Evolutionary conservation across 2,329 filamentous ascomycete genomes (phyloP).

Genomic region (Incumbomyces lentus): DNA sequence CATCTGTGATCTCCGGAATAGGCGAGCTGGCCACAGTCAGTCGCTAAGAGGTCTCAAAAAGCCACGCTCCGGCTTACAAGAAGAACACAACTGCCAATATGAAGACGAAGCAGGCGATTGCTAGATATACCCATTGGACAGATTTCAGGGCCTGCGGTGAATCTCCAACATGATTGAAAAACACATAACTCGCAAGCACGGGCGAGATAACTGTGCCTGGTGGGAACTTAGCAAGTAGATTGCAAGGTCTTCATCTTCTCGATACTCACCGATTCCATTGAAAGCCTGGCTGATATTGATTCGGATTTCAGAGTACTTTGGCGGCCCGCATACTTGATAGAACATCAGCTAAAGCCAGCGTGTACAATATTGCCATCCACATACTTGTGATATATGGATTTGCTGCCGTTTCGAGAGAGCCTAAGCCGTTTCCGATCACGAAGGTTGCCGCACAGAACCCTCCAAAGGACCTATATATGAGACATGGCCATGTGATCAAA

Average conservation of each 20-base stretch:
- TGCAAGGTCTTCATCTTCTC: conserved; percentile 23
- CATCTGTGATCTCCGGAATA: conserved; percentile 62
- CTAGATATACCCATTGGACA: conserved; percentile 71
- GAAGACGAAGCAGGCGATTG: conserved; percentile 62
- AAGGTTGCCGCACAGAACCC: conserved; percentile 61
- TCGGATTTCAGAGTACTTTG: conserved; percentile 54
- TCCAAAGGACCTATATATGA: conserved; percentile 59
- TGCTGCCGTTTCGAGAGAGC: conserved; percentile 65
- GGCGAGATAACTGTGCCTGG: conserved; percentile 65
- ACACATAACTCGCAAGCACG: conserved; percentile 56
- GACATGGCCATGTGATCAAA: conserved; percentile 75
- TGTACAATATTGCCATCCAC: conserved; percentile 39
- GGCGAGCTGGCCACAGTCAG: conserved; percentile 28
- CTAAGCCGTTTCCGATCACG: conserved; percentile 62
- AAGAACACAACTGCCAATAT: conserved; percentile 55
- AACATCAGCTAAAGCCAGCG: conserved; percentile 59
- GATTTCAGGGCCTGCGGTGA: conserved; percentile 49
- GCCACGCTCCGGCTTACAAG: conserved; percentile 26
- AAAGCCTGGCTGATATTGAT: conserved; percentile 69
- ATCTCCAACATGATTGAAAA: conserved; percentile 55
- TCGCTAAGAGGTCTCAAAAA: no score
- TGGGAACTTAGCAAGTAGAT: conserved; percentile 46
- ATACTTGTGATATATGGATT: conserved; percentile 57
- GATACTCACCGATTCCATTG: conserved; percentile 65
- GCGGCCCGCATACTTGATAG: conserved; percentile 59